Evolutionary conservation across 2,329 filamentous ascomycete genomes (phyloP).

Genomic region (Stachybotrys elegans): DNA sequence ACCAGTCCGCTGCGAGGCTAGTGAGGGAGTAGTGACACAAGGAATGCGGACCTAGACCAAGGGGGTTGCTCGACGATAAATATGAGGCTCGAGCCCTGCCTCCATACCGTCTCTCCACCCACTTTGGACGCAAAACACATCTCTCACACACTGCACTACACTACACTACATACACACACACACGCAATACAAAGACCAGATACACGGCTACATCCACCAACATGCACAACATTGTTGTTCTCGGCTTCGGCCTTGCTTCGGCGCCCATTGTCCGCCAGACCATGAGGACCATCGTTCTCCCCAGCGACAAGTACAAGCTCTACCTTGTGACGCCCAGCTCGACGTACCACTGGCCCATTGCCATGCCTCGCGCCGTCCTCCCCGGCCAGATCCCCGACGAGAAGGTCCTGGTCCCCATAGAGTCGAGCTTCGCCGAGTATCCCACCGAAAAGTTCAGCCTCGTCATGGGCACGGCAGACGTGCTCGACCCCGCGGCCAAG

Average conservation of each 20-base stretch:
- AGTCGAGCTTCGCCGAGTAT: constrained; percentile 44
- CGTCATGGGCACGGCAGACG: constrained; percentile 41
- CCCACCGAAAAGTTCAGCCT: constrained; percentile 44
- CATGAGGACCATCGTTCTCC: constrained; percentile 36
- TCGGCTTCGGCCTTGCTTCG: constrained; percentile 44
- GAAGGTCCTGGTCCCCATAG: constrained; percentile 26
- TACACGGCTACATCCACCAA: too few relatives aligned
- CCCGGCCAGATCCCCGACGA: constrained; percentile 40
- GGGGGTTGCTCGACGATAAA: too few relatives aligned
- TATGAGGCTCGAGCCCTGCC: too few relatives aligned
- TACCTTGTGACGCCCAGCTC: constrained; percentile 42
- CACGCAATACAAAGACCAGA: too few relatives aligned
- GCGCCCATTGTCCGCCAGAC: constrained; percentile 45
- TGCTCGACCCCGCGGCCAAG: constrained; percentile 35
- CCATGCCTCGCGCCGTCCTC: constrained; percentile 41
- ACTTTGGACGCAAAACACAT: too few relatives aligned
- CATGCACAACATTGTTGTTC: constrained; percentile 40
- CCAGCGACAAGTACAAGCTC: constrained; percentile 35
- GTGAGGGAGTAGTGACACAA: too few relatives aligned
- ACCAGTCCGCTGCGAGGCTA: too few relatives aligned
- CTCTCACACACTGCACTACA: too few relatives aligned
- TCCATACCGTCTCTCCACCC: too few relatives aligned
- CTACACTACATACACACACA: too few relatives aligned
- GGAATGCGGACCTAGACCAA: too few relatives aligned
- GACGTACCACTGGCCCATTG: constrained; percentile 45